A percentile compares a stretch with the other conserved stretches of the same genome.
Evolutionary conservation across 352 stramenopile genomes (phyloP).

Genomic region (Globisporangium heterothallicum): DNA sequence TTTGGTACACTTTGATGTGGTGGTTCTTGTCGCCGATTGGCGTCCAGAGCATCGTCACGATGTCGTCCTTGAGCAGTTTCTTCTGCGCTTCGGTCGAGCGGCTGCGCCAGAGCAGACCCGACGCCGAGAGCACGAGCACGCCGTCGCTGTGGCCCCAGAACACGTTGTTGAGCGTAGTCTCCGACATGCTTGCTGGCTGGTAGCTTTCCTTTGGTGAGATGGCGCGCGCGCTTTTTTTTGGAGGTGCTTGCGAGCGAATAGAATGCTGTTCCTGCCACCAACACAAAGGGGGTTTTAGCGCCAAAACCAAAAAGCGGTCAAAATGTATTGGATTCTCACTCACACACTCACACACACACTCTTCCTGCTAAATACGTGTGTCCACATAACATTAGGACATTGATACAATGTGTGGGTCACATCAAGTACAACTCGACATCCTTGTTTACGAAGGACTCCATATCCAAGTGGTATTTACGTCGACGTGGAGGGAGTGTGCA

Average conservation of each 20-base stretch:
- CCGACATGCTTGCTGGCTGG: conserved; percentile 28
- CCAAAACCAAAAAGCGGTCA: background rate
- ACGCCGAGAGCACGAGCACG: conserved; percentile 69
- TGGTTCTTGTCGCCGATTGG: conserved; percentile 74
- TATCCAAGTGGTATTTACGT: too few relatives aligned
- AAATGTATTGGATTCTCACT: background rate
- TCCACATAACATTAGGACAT: too few relatives aligned
- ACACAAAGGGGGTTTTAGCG: background rate
- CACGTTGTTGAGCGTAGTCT: conserved; percentile 81
- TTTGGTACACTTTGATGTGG: conserved; percentile 84
- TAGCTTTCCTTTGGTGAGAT: background rate
- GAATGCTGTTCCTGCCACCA: background rate
- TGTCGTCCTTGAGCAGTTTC: conserved; percentile 82
- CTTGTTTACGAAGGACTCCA: too few relatives aligned
- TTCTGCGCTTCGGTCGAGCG: conserved; percentile 79
- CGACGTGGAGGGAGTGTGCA: too few relatives aligned
- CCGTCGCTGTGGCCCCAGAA: conserved; percentile 85
- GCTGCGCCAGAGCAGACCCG: conserved; percentile 69
- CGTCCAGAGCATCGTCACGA: conserved; percentile 83
- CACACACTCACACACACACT: conserved; percentile 1
- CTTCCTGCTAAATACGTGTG: too few relatives aligned
- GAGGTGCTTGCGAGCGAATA: too few relatives aligned
- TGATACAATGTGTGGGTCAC: too few relatives aligned
- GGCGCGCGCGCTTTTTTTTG: background rate
- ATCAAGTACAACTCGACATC: too few relatives aligned